Conservation (phyloP, 2,329 filamentous ascomycete genomes). For the Botrytis paeoniae region DNA sequence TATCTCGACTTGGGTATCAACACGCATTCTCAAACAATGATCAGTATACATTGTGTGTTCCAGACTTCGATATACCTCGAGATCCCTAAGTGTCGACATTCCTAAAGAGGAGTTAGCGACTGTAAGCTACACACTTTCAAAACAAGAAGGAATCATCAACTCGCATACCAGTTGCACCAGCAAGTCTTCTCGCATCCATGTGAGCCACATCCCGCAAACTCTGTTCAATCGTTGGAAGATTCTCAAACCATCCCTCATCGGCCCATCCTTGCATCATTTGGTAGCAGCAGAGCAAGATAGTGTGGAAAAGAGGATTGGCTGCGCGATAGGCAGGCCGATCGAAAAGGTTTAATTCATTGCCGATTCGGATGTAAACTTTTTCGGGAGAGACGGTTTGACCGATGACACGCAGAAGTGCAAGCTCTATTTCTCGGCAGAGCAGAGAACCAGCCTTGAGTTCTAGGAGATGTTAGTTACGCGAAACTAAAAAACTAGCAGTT, state of each 20-base stretch:
- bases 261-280: not conserved
- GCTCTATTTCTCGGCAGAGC: not conserved
- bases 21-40: not conserved
- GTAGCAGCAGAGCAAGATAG: not conserved
- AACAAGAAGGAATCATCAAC: not conserved
- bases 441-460: not conserved
- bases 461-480: not conserved
- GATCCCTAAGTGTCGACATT: not conserved
- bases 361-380: not conserved
- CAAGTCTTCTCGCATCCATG: not conserved
- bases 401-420: not conserved
- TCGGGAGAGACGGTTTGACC: not conserved
- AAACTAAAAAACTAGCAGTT: not conserved
- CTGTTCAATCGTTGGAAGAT: not conserved
- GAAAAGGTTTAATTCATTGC: not conserved
- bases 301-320: not conserved
- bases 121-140: too few species aligned
- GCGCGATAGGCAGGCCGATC: not conserved
- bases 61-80: not conserved
- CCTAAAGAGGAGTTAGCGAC: not conserved
- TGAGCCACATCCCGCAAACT: not conserved
- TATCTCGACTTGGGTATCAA: not conserved
- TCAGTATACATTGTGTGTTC: not conserved
- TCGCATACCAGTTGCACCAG: not conserved
- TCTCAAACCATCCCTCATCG: not conserved